phyloP scores from a whole-genome alignment of 441 rosid genomes.

The Jatropha multifida region DNA sequence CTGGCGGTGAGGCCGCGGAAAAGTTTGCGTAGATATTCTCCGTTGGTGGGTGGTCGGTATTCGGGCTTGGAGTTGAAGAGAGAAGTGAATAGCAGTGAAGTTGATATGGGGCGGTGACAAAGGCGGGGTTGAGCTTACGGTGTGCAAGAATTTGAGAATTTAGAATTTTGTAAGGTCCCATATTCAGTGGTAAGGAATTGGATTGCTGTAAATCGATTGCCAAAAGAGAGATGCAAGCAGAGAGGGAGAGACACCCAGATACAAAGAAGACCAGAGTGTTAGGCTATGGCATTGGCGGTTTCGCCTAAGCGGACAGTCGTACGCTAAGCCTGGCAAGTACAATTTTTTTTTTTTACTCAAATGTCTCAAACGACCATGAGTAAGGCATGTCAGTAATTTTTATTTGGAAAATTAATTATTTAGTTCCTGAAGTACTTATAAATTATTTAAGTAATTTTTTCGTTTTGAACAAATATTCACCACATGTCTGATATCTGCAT shows the following conservation, averaged over 20 bases:
- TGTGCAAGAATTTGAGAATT: conserved; percentile 18
- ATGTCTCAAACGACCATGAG: too few relatives aligned
- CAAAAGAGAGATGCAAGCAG: not conserved
- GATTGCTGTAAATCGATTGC: not conserved
- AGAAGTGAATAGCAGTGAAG: conserved; percentile 18
- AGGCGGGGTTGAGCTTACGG: not conserved
- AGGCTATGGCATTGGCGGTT: too few relatives aligned
- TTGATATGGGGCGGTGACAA: conserved; percentile 17
- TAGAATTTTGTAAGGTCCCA: conserved; percentile 29
- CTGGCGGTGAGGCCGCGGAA: conserved; percentile 9
- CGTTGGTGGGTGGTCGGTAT: not conserved
- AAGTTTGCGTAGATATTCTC: conserved; percentile 15
- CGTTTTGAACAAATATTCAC: too few relatives aligned
- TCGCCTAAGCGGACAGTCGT: too few relatives aligned
- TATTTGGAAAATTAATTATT: too few relatives aligned
- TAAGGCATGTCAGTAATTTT: too few relatives aligned
- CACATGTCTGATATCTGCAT: too few relatives aligned
- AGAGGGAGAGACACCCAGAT: not conserved
- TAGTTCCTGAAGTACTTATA: too few relatives aligned
- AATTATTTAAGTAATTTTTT: too few relatives aligned
- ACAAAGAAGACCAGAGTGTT: too few relatives aligned
- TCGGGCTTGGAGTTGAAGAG: conserved; percentile 31
- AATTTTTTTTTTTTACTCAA: too few relatives aligned
- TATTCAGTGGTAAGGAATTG: conserved; percentile 10
- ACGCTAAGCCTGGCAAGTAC: too few relatives aligned